Evolutionary conservation across 106 monocot genomes (phyloP), one percentile per base, ranked within the genome.

Genomic region (Cymbidium sinense): DNA sequence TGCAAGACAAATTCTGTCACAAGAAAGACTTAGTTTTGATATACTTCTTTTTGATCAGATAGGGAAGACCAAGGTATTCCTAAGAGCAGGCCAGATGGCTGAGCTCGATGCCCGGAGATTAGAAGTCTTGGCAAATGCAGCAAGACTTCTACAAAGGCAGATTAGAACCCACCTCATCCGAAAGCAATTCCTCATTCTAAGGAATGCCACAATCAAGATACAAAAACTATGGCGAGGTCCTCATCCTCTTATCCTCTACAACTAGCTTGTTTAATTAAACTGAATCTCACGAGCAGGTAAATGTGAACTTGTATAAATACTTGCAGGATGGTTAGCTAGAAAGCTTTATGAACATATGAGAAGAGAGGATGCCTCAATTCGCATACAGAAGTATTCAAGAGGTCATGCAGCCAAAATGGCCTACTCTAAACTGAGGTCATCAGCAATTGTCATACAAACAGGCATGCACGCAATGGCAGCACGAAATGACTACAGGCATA

Each of bases 81-180:
- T 99, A 2, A 92, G 99, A 89, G 99, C 99, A 52, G 99, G 99
- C 29, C 99, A 99, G 84, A 99, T 99, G 99, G 99, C 95, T 75
- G 95, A 95, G 76, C 86, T 99, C 55, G 99, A 99, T 87, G 95
- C 99, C 77, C 81, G 95, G 82, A 92, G 99, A 86, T 86, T 84
- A 78, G 99, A 99, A 77, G 86, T 99, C 19, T 83, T 99, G 78
- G 90, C 90, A 81, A 89, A 88, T 85, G 95, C 95, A 64, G 87
- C 89, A 65, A 92, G 76, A 76, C 75, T 77, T 21, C 87, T 99
- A 64, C 99, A 99, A 79, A 92, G 95, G 76, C 90, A 89, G 77
- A 95, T 99, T 31, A 84, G 86, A 75, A 99, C 99, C 80, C 85
- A 95, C 79, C 80, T 95, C 34, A 69, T 88, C 54, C 70, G 92